phyloP scores from a whole-genome alignment of 257 asterid species.

The Capsicum rhomboideum region DNA sequence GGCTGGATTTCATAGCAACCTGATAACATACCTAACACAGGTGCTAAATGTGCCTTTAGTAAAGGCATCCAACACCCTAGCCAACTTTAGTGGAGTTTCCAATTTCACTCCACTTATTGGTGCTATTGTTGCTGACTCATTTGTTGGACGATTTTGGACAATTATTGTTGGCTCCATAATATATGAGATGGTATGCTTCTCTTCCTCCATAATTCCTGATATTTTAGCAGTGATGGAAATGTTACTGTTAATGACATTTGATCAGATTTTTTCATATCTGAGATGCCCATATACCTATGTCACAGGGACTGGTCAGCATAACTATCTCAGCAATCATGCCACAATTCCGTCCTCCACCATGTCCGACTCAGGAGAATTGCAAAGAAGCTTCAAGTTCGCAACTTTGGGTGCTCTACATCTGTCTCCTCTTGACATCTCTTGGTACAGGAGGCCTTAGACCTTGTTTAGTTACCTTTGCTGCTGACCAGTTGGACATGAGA shows the following conservation, averaged over 20 bases:
- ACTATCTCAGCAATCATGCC: constrained; percentile 60
- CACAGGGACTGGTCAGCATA: constrained; percentile 63
- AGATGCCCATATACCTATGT: no score
- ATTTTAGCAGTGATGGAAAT: no score
- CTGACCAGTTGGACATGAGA: constrained; percentile 76
- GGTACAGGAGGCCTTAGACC: constrained; percentile 83
- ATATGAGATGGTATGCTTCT: constrained; percentile 41
- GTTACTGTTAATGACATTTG: no score
- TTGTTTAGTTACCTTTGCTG: constrained; percentile 70
- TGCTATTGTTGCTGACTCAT: constrained; percentile 65
- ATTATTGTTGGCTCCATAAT: constrained; percentile 51
- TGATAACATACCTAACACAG: constrained; percentile 74
- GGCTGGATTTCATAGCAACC: constrained; percentile 70
- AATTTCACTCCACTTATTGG: constrained; percentile 72
- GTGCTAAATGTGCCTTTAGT: constrained; percentile 70
- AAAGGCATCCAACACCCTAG: constrained; percentile 66
- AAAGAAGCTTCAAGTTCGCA: constrained; percentile 57
- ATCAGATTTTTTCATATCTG: no score
- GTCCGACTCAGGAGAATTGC: constrained; percentile 71
- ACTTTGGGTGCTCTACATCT: constrained; percentile 46
- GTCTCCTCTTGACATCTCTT: constrained; percentile 56
- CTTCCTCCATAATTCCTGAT: no score
- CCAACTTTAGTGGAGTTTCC: constrained; percentile 62
- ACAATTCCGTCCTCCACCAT: constrained; percentile 62
- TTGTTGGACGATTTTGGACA: constrained; percentile 73